Evolutionary conservation across 768 basidiomycete genomes (phyloP).

Genomic region (Mycena olivaceomarginata): DNA sequence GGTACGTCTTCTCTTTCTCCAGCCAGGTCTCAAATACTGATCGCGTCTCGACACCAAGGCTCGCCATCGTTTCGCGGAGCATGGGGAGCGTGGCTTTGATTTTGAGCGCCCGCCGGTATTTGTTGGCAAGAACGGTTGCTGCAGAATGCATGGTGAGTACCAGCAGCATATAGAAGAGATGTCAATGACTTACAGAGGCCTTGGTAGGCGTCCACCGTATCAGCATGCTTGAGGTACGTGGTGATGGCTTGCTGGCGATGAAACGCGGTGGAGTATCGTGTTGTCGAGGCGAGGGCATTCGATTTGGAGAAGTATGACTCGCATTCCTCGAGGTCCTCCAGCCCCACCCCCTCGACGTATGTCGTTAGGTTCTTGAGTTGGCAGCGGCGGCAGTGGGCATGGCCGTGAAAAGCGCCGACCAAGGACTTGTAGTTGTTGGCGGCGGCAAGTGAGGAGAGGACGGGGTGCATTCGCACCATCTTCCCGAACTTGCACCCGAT

Average conservation of each 20-base stretch:
- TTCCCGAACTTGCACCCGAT: background rate
- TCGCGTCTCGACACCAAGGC: background rate
- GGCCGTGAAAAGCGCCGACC: background rate
- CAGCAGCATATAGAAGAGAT: too few relatives aligned
- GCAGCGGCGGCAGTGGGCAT: background rate
- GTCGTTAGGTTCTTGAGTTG: background rate
- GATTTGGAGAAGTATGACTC: background rate
- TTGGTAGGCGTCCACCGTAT: background rate
- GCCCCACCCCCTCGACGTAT: background rate
- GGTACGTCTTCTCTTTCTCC: conserved; percentile 36
- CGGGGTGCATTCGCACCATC: conserved; percentile 5
- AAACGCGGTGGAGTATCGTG: background rate
- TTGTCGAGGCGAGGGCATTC: background rate
- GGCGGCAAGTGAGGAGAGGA: background rate
- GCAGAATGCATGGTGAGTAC: background rate
- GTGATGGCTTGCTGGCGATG: background rate
- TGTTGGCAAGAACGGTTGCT: background rate
- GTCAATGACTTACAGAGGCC: background rate
- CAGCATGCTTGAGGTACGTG: background rate
- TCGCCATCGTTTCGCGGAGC: background rate
- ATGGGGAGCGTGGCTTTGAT: background rate
- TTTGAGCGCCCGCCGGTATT: background rate
- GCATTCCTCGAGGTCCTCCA: background rate
- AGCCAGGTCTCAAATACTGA: background rate
- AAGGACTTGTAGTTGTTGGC: background rate